Evolutionary conservation across 148 eudicot genomes (phyloP).

Genomic region (Chenopodium suecicum): DNA sequence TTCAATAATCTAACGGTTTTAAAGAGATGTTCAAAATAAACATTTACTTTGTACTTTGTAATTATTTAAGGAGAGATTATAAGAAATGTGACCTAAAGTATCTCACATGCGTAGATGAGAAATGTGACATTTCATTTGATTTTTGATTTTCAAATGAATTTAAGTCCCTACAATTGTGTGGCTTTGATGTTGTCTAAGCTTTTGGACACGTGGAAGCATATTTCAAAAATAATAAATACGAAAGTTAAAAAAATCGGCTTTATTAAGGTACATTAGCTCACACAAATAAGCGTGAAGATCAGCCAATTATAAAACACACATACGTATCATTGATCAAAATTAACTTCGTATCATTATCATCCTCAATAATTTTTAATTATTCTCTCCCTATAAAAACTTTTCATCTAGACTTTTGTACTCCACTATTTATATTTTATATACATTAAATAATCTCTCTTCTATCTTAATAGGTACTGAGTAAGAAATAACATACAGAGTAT

Average conservation of each 20-base stretch:
- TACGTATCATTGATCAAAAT: neutral
- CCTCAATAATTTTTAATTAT: no score
- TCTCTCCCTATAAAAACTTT: no score
- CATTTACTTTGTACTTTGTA: no score
- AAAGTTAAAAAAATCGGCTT: neutral
- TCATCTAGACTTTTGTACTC: no score
- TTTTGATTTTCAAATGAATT: conserved; percentile 2
- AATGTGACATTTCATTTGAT: conserved; percentile 15
- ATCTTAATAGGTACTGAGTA: no score
- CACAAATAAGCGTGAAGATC: conserved; percentile 8
- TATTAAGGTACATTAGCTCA: conserved; percentile 6
- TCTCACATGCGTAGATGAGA: neutral
- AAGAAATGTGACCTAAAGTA: conserved; percentile 3
- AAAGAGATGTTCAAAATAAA: no score
- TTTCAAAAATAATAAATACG: neutral
- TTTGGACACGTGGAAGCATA: conserved; percentile 11
- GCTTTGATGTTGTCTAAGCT: conserved; percentile 8
- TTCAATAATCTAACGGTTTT: no score
- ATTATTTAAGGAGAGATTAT: neutral
- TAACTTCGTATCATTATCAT: neutral
- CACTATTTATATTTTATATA: no score
- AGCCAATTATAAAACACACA: conserved; percentile 4
- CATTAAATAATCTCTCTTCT: no score
- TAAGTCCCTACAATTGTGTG: conserved; percentile 19
- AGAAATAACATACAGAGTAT: no score